These are phyloP conservation scores for Leccinum imitatum DNA, from an alignment of 768 basidiomycete species.

Conservation along the genomic window DNA sequence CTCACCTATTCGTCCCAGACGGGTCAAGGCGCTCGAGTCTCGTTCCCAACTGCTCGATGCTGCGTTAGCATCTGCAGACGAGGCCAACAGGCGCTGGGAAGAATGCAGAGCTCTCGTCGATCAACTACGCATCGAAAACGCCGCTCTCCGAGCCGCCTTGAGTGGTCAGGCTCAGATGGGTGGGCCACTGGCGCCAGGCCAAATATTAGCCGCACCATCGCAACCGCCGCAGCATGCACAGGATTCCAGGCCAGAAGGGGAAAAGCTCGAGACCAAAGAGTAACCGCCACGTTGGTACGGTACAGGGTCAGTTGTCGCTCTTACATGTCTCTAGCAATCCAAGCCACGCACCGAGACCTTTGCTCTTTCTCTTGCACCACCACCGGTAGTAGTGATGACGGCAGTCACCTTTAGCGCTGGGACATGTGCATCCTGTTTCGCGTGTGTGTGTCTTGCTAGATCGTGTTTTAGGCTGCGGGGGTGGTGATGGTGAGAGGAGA, in stretches of 20 bases:
- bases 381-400: conserved; percentile 16
- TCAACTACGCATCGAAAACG: conserved; percentile 81
- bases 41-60: conserved; percentile 84
- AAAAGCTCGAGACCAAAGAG: conserved; percentile 31
- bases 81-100: conserved; percentile 87
- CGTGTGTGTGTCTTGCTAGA: not conserved
- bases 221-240: conserved; percentile 23
- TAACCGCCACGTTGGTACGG: conserved; percentile 4
- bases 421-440: not conserved
- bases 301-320: not conserved
- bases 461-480: not conserved
- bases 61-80: conserved; percentile 82
- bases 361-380: conserved; percentile 5
- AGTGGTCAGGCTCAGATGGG: conserved; percentile 38
- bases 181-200: conserved; percentile 31
- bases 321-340: conserved; percentile 7
- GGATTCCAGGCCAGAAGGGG: conserved; percentile 27
- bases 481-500: conserved; percentile 36
- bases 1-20: conserved; percentile 44
- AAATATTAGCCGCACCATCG: conserved; percentile 24
- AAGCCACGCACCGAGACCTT: conserved; percentile 14
- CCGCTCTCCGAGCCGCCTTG: conserved; percentile 71
- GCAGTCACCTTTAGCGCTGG: conserved; percentile 2
- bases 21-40: conserved; percentile 84
- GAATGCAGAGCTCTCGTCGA: conserved; percentile 90